Base-by-base conservation (phyloP, 768 basidiomycete species). In the Collybiopsis confluens region DNA sequence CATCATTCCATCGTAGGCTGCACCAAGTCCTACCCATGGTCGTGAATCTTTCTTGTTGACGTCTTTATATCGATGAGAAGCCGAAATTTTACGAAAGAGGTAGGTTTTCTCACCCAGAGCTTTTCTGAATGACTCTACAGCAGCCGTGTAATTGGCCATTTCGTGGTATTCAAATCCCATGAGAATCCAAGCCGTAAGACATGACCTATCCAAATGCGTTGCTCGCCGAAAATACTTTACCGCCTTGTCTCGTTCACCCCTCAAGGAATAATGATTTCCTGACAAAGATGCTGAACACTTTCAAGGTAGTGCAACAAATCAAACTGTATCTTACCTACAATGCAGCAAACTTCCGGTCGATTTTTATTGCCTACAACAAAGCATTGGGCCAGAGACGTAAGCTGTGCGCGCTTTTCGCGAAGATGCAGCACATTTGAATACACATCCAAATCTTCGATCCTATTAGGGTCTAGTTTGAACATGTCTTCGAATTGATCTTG, bases 131-230 rank as follows among this genome's bases (percentile, higher is more conserved):
- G 88, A 84, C 62, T 90, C 90, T 33, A 91, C 87, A 1, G 89
- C 90, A 1, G 89, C 90, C 63, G 90, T 87, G 9, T 83, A 81
- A 65, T 92, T 91, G 65, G 85, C 86, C 79, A 89, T 76, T 68
- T 92, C 90, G 42, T 90, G 80, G 59, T 82, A 91, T 64, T 90
- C 89, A 61, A 90, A 86, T 2, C 90, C 89, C 84, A 92, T 86
- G 48, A 92, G 70, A 2, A 87, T 90, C 89, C 90, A 92, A 2
- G 90, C 88, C 0, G 85, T 82, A 11, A 88, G 70, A 62, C 85
- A 91, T 3, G 81, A 85, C 40, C 84, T 74, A 64, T 92, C 87
- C n/a, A 92, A 74, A 59, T 86, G 80, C 10, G 87, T 81, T 1
- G 89, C 86, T 13, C 88, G 75, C 46, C 81, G 76, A 68, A 90